Percentiles rank a stretch among this genome's conserved stretches.
Evolutionary conservation across 2,329 filamentous ascomycete genomes (phyloP).

Genomic region (Arachnopeziza araneosa): DNA sequence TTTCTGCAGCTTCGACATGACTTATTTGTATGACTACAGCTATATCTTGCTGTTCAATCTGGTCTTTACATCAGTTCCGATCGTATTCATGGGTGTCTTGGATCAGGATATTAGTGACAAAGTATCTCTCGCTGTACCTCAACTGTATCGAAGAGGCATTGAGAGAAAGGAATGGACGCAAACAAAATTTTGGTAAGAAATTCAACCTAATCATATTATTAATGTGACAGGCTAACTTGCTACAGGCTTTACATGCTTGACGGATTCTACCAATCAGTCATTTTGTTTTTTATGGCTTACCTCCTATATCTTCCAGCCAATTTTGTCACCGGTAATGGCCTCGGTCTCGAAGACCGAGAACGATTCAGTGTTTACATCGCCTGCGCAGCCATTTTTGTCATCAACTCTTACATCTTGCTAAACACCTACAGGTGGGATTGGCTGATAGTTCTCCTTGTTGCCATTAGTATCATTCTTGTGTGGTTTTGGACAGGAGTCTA

Average conservation of each 20-base stretch:
- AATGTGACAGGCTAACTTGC: conserved; percentile 27
- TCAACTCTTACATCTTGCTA: conserved; percentile 91
- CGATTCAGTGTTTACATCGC: conserved; percentile 85
- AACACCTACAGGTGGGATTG: conserved; percentile 99
- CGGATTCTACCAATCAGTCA: conserved; percentile 88
- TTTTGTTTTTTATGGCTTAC: conserved; percentile 91
- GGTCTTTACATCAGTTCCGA: conserved; percentile 90
- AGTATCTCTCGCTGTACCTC: conserved; percentile 88
- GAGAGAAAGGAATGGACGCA: conserved; percentile 96
- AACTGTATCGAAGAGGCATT: conserved; percentile 92
- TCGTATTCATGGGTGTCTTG: conserved; percentile 92
- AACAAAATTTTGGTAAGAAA: conserved; percentile 83
- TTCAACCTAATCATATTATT: background rate
- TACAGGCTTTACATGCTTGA: conserved; percentile 86
- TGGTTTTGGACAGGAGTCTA: conserved; percentile 97
- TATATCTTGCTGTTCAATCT: conserved; percentile 97
- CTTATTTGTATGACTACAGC: conserved; percentile 95
- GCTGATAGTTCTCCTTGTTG: conserved; percentile 80
- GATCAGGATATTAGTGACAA: conserved; percentile 96
- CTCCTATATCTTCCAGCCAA: conserved; percentile 65
- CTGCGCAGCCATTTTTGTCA: conserved; percentile 76
- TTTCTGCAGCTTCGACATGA: conserved; percentile 92
- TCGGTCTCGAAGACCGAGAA: conserved; percentile 71
- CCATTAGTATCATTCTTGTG: conserved; percentile 77
- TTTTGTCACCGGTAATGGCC: conserved; percentile 66